Evolutionary conservation across 164 flowering plant species (phyloP), one percentile per base, ranked within the genome.

Genomic region (Kingdonia uniflora): DNA sequence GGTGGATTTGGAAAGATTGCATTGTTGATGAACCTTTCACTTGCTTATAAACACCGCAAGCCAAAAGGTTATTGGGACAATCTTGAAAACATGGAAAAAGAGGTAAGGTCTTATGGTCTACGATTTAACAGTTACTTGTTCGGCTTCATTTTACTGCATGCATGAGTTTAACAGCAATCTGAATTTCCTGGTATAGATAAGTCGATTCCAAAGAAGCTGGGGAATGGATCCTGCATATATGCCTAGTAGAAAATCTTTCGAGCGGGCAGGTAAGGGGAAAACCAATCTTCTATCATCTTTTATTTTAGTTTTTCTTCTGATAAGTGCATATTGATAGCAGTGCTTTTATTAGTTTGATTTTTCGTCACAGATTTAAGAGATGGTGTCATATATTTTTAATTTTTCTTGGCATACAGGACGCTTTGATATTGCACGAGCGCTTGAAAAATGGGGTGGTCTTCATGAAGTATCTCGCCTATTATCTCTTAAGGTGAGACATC

Each of bases 391-490:
- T 20, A 20, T 1, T 19, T 50, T 23, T 14, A 37, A 19, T 40
- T 1, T 17, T 37, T 26, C 20, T 6, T 47, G 6, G 19, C 11
- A 33, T 22, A 24, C 72, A 91, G 97, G 97, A 41, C 82, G 96
- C 5, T 91, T 81, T 57, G 95, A 91, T 68, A 85, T 91, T 64
- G 97, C 97, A 2, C 89, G 97, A 6, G 92, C 96, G 29, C 59
- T 91, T 59, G 98, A 91, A 68, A 87, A 87, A 70, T 87, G 96
- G 98, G 98, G 98, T 10, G 98, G 98, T 14, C 84, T 91, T 17
- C 95, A 74, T 52, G 96, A 91, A 76, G 96, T 87, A 26, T 79
- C 98, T 19, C 89, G 95, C 5, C 87, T 91, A 41, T 56, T 91
- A 6, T 71, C 81, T 0, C 83, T 91, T 11, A 81, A 80, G 61